phyloP scores from a whole-genome alignment of 169 alveolate species.

The Eimeria sp. region DNA sequence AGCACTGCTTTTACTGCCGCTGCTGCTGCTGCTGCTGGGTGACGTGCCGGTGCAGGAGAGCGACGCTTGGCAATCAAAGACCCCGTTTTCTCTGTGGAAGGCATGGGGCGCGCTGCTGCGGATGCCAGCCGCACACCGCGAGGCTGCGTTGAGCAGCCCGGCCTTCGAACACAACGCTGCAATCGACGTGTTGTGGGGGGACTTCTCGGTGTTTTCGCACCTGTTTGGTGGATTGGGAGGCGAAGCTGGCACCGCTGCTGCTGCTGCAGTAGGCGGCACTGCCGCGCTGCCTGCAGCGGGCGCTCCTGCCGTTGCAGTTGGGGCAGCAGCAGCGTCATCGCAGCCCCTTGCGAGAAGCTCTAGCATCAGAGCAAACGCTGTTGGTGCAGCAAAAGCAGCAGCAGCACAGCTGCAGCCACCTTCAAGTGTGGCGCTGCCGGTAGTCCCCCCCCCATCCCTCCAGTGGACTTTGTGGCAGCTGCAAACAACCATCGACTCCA shows the following conservation, averaged over 20 bases:
- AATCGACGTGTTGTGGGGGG: conserved; percentile 75
- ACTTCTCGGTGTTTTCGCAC: conserved; percentile 65
- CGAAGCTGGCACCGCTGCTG: background rate
- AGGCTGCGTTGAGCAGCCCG: conserved; percentile 46
- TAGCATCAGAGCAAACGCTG: background rate
- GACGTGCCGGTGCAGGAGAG: conserved; percentile 66
- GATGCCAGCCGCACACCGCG: conserved; percentile 67
- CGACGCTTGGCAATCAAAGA: conserved; percentile 50
- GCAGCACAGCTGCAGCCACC: conserved; percentile 73
- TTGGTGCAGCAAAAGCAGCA: conserved; percentile 52
- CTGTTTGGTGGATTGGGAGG: conserved; percentile 19
- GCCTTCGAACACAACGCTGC: conserved; percentile 77
- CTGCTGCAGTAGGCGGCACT: background rate
- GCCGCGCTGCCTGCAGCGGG: conserved; percentile 24
- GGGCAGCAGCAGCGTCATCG: background rate
- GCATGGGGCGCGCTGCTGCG: conserved; percentile 79
- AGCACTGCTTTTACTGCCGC: background rate
- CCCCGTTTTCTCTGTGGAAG: conserved; percentile 78
- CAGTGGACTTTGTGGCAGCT: conserved; percentile 81
- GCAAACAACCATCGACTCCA: conserved; percentile 71
- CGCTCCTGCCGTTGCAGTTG: background rate
- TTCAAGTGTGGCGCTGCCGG: conserved; percentile 73
- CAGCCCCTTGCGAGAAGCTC: background rate
- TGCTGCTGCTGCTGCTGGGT: background rate
- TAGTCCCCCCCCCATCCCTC: conserved; percentile 65